Evolutionary conservation across 495 filamentous ascomycete genomes (phyloP), one percentile per base, ranked within the genome.

Genomic region (Beverwykella pulmonaria): DNA sequence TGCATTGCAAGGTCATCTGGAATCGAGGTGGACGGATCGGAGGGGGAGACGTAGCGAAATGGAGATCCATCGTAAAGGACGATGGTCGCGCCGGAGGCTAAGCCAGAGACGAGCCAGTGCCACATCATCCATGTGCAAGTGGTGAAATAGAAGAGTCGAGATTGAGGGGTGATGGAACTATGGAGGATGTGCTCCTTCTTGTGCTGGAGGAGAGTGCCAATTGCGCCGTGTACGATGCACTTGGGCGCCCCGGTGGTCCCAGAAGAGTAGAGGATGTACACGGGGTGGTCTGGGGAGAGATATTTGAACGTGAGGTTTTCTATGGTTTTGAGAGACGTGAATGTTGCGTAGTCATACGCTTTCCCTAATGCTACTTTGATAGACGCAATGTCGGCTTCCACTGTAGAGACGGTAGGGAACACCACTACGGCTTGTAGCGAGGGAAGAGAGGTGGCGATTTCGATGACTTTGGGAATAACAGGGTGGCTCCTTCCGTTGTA

Each of bases 101-200:
- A 83, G 0, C 85, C 91, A 5, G 90, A 93, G 20, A 96, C 86
- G 47, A 92, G 86, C 92, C 92, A 96, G 75, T 96, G 92, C 90
- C 92, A 94, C 92, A 96, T 97, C 92, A 96, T 94, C 92, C 90
- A 94, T 3, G 92, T 95, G 29, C 86, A 88, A 1, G 92, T 96
- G 1, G 92, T 96, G 74, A 91, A 96, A 77, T 94, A 96, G 79
- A 86, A 93, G 65, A 90, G 83, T 1, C 85, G 81, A 63, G 87
- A 85, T 15, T 83, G 81, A 0, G 84, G 83, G 7, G 79, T 79
- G 68, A 97, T 86, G 26, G 90, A 88, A 72, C 88, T 89, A 75
- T 97, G 92, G 20, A 97, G 80, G 59, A 86, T 81, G 74, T 93
- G 92, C 74, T 96, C 93, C 73, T 97, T 97, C 77, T 96, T 97